phyloP scores from a whole-genome alignment of 73 alveolate genomes.

The Symbiodinium natans region DNA sequence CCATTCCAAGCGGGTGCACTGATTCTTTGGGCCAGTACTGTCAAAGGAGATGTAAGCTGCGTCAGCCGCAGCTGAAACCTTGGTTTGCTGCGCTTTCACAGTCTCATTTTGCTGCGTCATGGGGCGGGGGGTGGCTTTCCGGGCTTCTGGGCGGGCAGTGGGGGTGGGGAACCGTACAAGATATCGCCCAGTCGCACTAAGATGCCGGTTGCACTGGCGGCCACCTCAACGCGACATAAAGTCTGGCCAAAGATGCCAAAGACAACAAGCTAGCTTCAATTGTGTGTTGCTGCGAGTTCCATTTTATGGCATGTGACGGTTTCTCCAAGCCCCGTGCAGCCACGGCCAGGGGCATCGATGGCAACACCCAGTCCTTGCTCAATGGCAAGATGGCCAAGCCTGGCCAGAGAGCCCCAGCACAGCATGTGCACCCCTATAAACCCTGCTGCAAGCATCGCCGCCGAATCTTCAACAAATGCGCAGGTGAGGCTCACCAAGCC shows the following conservation, averaged over 20 bases:
- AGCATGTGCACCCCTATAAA: too few species aligned
- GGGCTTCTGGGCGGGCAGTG: neutral
- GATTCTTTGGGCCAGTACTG: neutral
- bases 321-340: constrained; percentile 6
- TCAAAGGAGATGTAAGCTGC: neutral
- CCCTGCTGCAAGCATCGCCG: too few species aligned
- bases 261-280: too few species aligned
- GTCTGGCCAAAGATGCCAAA: too few species aligned
- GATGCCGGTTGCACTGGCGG: constrained; percentile 31
- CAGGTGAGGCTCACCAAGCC: constrained; percentile 1
- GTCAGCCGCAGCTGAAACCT: constrained; percentile 14
- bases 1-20: too few species aligned
- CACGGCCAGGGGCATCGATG: constrained; percentile 2
- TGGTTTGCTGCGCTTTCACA: neutral
- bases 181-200: neutral
- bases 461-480: too few species aligned
- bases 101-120: too few species aligned
- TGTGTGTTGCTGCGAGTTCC: too few species aligned
- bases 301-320: too few species aligned
- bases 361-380: constrained; percentile 55
- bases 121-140: too few species aligned
- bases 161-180: neutral
- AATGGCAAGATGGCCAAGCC: constrained; percentile 58
- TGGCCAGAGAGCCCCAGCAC: neutral
- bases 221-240: neutral